Base-by-base conservation (phyloP, 805 yeast species). In the Yamadazyma ubonensis region DNA sequence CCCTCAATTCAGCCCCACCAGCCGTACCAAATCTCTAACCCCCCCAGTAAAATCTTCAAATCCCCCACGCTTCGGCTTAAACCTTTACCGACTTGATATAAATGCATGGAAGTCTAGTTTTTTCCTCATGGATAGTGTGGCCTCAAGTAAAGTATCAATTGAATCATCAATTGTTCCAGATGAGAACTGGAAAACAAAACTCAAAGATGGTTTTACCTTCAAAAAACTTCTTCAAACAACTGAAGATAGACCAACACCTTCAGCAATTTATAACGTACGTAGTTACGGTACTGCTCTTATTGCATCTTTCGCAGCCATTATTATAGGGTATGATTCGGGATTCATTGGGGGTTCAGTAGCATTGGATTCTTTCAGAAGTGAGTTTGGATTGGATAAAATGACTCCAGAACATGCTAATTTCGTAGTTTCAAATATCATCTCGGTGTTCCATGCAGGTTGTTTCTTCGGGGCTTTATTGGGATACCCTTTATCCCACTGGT, bases 321-420 rank as follows among this genome's bases (percentile, higher is more conserved):
- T 72, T 41, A 73, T 75, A 41, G 81, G 81, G 11, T 76, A 76
- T 52, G 81, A 76, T 48, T 70, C 78, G 25, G 79, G 79, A 6
- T 75, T 73, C 52, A 72, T 75, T 36, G 81, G 80, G 8, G 74
- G 76, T 10, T 69, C 76, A 5, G 68, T 73, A n/a, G 56, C 73
- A 0, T 55, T 76, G 33, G 56, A 51, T 7, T 67, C 76, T 2
- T 76, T 76, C 52, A 49, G 59, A 41, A 36, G 45, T 2, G 78
- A 72, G 49, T 76, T 76, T 51, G 73, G 70, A 10, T 48, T 74
- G 33, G 67, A 58, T 41, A 39, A 50, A 7, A 56, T 56, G 56
- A 42, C 68, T 4, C 25, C 57, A 0, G 29, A 48, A 2, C 47
- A 53, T 14, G 55, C 54, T 2, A 51, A 66, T 1, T 40, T 36